phyloP scores from a whole-genome alignment of 345 rosid genomes.

The Raphanus raphanistrum region DNA sequence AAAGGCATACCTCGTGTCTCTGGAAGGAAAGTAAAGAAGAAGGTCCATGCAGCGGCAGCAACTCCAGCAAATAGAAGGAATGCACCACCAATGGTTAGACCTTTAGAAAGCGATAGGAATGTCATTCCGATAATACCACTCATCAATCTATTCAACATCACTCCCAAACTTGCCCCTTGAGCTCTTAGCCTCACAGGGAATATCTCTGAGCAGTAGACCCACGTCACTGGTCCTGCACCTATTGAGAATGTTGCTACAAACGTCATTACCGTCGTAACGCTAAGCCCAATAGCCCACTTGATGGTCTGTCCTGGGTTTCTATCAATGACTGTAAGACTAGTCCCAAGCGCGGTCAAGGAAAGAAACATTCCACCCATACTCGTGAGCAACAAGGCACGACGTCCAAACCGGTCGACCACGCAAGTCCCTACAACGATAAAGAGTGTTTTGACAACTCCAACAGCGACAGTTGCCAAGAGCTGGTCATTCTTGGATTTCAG shows the following conservation, averaged over 20 bases:
- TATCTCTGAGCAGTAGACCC: conserved; percentile 76
- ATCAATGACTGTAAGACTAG: conserved; percentile 41
- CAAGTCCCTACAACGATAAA: conserved; percentile 61
- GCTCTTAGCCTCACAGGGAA: conserved; percentile 69
- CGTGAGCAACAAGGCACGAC: conserved; percentile 61
- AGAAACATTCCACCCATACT: conserved; percentile 57
- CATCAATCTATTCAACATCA: conserved; percentile 62
- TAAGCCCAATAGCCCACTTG: conserved; percentile 46
- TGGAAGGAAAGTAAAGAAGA: conserved; percentile 54
- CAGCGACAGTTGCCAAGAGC: conserved; percentile 54
- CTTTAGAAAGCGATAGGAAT: conserved; percentile 45
- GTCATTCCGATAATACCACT: conserved; percentile 72
- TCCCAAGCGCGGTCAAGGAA: conserved; percentile 50
- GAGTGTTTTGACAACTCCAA: conserved; percentile 50
- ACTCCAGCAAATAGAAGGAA: conserved; percentile 56
- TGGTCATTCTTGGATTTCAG: conserved; percentile 48
- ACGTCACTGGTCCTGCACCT: conserved; percentile 72
- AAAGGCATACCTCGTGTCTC: conserved; percentile 67
- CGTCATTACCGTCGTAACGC: conserved; percentile 50
- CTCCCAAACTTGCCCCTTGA: conserved; percentile 65
- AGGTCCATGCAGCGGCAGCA: conserved; percentile 44
- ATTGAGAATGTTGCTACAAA: conserved; percentile 66
- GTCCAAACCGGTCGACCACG: conserved; percentile 54
- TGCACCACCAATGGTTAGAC: conserved; percentile 55
- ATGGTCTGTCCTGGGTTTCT: conserved; percentile 39